phyloP scores from a whole-genome alignment of 75 land plant genomes.

The Larix kaempferi region DNA sequence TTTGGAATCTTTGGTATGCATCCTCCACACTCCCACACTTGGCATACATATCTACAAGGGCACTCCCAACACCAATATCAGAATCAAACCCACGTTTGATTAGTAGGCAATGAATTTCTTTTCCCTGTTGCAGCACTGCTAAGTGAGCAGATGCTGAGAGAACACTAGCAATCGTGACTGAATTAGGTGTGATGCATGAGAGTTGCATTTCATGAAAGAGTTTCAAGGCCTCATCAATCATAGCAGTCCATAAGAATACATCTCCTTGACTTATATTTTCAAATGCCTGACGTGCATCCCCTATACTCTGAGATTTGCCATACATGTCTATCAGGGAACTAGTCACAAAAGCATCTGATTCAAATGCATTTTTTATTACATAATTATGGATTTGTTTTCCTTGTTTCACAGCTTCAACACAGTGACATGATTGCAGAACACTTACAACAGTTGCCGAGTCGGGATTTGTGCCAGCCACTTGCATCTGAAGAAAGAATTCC shows the following conservation, averaged over 20 bases:
- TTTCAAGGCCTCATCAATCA: conserved; percentile 31
- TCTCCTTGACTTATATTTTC: no score
- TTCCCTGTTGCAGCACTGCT: conserved; percentile 31
- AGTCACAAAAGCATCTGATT: background rate
- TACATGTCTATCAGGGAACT: no score
- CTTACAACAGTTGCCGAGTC: no score
- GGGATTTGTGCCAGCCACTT: no score
- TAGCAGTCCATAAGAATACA: background rate
- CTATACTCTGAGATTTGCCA: no score
- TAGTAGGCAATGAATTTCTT: conserved; percentile 33
- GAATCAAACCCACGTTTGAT: conserved; percentile 25
- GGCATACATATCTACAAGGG: conserved; percentile 54
- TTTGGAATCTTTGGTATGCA: conserved; percentile 26
- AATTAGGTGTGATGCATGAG: conserved; percentile 31
- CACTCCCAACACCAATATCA: conserved; percentile 31
- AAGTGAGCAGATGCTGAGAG: conserved; percentile 37
- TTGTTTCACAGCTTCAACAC: no score
- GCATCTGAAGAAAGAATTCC: no score
- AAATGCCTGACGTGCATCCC: no score
- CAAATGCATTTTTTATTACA: no score
- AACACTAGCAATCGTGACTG: conserved; percentile 33
- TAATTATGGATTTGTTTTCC: no score
- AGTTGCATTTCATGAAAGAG: conserved; percentile 41
- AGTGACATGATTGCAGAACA: no score
- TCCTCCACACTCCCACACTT: conserved; percentile 45